phyloP scores from a whole-genome alignment of 352 stramenopile species.

The Phytopythium montanum region DNA sequence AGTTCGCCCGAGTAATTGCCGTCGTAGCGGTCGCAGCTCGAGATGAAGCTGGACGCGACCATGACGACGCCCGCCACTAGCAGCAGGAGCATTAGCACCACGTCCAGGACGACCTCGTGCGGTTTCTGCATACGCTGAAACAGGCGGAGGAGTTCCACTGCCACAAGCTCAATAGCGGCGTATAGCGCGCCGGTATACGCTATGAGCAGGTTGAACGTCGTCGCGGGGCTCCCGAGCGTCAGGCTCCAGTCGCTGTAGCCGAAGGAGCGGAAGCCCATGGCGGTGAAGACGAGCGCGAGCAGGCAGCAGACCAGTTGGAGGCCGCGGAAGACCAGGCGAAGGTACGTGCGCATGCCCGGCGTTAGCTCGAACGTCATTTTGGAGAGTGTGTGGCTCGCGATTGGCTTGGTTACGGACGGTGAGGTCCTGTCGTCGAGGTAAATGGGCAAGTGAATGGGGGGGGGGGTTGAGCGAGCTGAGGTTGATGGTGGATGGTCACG shows the following conservation, averaged over 20 bases:
- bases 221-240: slow-evolving; percentile 2
- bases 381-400: background rate
- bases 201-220: slow-evolving; percentile 3
- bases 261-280: slow-evolving; percentile 31
- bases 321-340: slow-evolving; percentile 28
- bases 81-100: background rate
- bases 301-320: slow-evolving; percentile 57
- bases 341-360: slow-evolving; percentile 22
- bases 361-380: slow-evolving; percentile 16
- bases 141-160: background rate
- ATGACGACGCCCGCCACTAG: background rate
- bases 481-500: too few species aligned
- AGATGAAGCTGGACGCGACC: slow-evolving; percentile 1
- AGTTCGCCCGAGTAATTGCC: slow-evolving; percentile 4
- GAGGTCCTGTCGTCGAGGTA: too few species aligned
- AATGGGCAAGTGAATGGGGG: too few species aligned
- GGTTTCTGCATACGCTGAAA: background rate
- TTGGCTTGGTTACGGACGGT: background rate
- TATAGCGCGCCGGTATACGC: background rate
- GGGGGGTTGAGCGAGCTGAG: too few species aligned
- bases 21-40: slow-evolving; percentile 1
- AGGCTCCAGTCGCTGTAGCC: background rate
- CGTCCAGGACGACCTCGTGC: background rate
- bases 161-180: slow-evolving; percentile 2
- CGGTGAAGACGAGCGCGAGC: slow-evolving; percentile 38